A percentile compares a stretch with the other conserved stretches of the same genome.
phyloP scores from a whole-genome alignment of 2,329 filamentous ascomycete species.

The Alternaria incomplexa region DNA sequence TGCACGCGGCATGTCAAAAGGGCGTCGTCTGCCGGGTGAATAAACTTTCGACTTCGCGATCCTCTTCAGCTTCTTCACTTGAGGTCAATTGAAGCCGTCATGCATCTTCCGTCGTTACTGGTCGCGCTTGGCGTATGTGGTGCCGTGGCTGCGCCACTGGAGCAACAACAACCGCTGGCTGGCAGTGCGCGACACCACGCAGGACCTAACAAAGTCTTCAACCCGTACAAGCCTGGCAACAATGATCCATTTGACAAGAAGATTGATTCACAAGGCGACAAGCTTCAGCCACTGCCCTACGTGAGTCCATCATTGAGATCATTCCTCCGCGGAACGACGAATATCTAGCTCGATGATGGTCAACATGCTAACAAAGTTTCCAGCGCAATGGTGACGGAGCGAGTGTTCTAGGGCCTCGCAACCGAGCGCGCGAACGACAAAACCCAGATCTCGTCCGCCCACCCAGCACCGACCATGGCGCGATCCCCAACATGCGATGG shows the following conservation, averaged over 20 bases:
- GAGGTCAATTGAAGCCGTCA: slow-evolving; percentile 26
- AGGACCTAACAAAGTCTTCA: slow-evolving; percentile 27
- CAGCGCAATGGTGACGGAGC: slow-evolving; percentile 63
- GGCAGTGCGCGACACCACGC: slow-evolving; percentile 34
- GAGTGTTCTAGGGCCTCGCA: slow-evolving; percentile 73
- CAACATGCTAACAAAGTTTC: slow-evolving; percentile 14
- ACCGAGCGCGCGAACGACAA: slow-evolving; percentile 69
- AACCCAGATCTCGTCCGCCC: slow-evolving; percentile 75
- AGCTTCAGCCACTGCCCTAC: slow-evolving; percentile 67
- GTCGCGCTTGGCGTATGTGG: slow-evolving; percentile 38
- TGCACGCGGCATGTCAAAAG: slow-evolving; percentile 18
- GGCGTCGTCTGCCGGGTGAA: slow-evolving; percentile 3
- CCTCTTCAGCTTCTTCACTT: slow-evolving; percentile 10
- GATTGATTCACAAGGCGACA: slow-evolving; percentile 65
- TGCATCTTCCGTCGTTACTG: slow-evolving; percentile 40
- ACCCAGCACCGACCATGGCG: slow-evolving; percentile 74
- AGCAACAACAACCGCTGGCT: slow-evolving; percentile 49
- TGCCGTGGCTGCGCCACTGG: slow-evolving; percentile 37
- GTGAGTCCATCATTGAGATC: slow-evolving; percentile 33
- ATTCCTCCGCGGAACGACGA: neutral
- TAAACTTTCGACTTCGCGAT: neutral
- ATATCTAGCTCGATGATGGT: neutral
- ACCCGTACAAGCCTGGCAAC: slow-evolving; percentile 66
- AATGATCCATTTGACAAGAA: slow-evolving; percentile 68
- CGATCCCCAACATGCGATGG: slow-evolving; percentile 75